phyloP scores from a whole-genome alignment of 192 early-diverging fungal species.

The Coemansia aciculifera region DNA sequence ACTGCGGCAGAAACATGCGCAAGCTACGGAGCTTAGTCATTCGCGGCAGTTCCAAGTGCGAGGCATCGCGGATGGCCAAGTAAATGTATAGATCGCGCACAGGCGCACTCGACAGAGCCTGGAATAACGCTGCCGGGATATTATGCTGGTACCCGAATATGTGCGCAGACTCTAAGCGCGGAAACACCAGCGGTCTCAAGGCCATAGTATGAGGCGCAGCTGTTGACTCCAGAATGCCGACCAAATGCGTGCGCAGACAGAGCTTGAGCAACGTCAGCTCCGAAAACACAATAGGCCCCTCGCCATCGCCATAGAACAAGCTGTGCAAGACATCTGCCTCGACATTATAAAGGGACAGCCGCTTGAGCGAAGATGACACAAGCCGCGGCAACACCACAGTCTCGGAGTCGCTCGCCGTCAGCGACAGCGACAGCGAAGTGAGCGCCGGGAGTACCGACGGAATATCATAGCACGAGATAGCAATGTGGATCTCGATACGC shows the following conservation, averaged over 20 bases:
- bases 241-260: slow-evolving; percentile 19
- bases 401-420: slow-evolving; percentile 8
- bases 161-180: slow-evolving; percentile 15
- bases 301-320: slow-evolving; percentile 10
- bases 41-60: slow-evolving; percentile 11
- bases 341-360: slow-evolving; percentile 23
- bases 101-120: slow-evolving; percentile 17
- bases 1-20: slow-evolving; percentile 20
- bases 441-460: slow-evolving; percentile 14
- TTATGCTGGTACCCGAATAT: slow-evolving; percentile 28
- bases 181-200: slow-evolving; percentile 20
- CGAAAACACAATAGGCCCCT: slow-evolving; percentile 24
- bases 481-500: slow-evolving; percentile 30
- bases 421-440: slow-evolving; percentile 26
- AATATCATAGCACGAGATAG: slow-evolving; percentile 22
- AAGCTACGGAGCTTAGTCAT: slow-evolving; percentile 27
- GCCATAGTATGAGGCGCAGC: slow-evolving; percentile 13
- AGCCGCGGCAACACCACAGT: slow-evolving; percentile 23
- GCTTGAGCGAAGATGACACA: slow-evolving; percentile 17
- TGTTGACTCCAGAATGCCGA: slow-evolving; percentile 7
- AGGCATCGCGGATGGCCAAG: slow-evolving; percentile 16
- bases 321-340: slow-evolving; percentile 17
- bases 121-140: slow-evolving; percentile 21
- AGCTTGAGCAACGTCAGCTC: slow-evolving; percentile 23
- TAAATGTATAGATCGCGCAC: slow-evolving; percentile 23